Percentiles rank a stretch among this genome's conserved stretches.
Conservation (phyloP, 2,329 filamentous ascomycete genomes). For the Aspergillus fumigatus region DNA sequence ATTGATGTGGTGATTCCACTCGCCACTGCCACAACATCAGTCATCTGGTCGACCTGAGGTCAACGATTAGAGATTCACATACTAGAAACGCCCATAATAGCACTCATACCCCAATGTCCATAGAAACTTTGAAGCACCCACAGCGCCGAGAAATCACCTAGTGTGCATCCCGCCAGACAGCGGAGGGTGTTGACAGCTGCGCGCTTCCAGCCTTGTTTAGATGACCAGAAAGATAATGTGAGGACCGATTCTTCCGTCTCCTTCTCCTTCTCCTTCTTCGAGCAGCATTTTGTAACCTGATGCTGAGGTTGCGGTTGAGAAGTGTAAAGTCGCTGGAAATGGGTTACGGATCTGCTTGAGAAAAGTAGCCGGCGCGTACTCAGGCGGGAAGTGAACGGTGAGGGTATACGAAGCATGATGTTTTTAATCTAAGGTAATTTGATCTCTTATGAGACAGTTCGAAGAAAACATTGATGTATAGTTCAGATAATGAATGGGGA, state of each 20-base stretch:
- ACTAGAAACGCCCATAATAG: conserved; percentile 53
- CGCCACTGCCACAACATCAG: conserved; percentile 39
- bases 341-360: not conserved
- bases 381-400: not conserved
- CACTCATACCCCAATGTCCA: conserved; percentile 44
- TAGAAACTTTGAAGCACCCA: conserved; percentile 51
- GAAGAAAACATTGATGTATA: not conserved
- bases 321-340: not conserved
- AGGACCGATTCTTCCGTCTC: not conserved
- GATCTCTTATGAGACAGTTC: not conserved
- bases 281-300: not conserved
- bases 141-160: conserved; percentile 54
- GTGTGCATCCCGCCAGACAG: conserved; percentile 53
- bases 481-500: not conserved
- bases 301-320: not conserved
- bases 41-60: not conserved
- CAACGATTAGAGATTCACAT: conserved; percentile 9
- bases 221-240: conserved; percentile 32
- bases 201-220: conserved; percentile 44
- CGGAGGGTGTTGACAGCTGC: conserved; percentile 52
- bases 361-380: not conserved
- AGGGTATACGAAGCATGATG: not conserved
- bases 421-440: not conserved
- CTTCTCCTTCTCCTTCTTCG: not conserved
- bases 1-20: conserved; percentile 51